Conservation (phyloP, 2,329 filamentous ascomycete species). For the Chrysosporium queenslandicum region DNA sequence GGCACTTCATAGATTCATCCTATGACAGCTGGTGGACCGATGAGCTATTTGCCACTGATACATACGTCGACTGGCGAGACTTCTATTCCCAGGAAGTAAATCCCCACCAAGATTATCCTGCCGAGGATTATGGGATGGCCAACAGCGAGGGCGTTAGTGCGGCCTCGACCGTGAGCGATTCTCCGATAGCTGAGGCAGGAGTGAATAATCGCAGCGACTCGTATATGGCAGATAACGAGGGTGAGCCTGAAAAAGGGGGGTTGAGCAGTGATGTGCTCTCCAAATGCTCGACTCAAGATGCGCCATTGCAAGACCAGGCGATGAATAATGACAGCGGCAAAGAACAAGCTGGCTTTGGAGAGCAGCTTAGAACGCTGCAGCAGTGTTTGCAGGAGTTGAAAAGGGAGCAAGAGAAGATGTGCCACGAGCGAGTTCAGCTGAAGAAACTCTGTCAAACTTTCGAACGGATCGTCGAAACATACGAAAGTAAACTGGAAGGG, state of each 20-base stretch:
- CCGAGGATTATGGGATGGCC: neutral
- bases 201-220: neutral
- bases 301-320: neutral
- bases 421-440: constrained; percentile 11
- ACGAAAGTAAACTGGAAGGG: neutral
- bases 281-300: neutral
- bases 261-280: neutral
- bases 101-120: neutral
- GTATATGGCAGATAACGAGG: constrained; percentile 1
- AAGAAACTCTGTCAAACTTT: constrained; percentile 6
- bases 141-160: neutral
- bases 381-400: constrained; percentile 12
- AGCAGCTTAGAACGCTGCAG: constrained; percentile 3
- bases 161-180: neutral
- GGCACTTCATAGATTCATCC: neutral
- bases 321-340: neutral
- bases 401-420: constrained; percentile 7
- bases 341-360: neutral
- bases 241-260: neutral
- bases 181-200: neutral
- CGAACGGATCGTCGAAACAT: constrained; percentile 1
- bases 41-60: neutral
- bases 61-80: neutral
- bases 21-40: neutral
- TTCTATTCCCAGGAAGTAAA: neutral